These are phyloP conservation scores for Psidium guajava DNA, from an alignment of 345 rosid genomes.

Conservation along the genomic window DNA sequence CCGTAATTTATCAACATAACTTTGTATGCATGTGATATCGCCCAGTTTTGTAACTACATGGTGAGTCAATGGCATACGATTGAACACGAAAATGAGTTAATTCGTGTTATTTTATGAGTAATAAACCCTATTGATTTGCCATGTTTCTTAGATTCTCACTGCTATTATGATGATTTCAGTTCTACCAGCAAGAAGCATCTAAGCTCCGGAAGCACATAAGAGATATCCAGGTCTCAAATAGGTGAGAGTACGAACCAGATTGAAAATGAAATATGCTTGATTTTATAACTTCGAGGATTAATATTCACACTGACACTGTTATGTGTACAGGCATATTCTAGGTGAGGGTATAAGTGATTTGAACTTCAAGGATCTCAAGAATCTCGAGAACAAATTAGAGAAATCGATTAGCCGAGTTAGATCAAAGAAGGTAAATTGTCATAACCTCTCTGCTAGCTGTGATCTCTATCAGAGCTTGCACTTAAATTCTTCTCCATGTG, in stretches of 20 bases:
- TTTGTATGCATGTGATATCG: background rate
- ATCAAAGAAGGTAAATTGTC: conserved; percentile 58
- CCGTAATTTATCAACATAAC: background rate
- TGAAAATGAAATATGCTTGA: background rate
- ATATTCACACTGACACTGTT: background rate
- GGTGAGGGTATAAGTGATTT: conserved; percentile 71
- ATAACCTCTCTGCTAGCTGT: background rate
- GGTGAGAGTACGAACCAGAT: conserved; percentile 14
- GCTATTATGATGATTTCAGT: conserved; percentile 19
- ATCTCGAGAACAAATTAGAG: conserved; percentile 61
- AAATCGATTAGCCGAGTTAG: conserved; percentile 78
- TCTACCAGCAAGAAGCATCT: conserved; percentile 83
- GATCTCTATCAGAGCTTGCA: background rate
- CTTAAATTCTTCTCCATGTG: background rate
- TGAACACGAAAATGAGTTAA: background rate
- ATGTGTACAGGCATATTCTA: conserved; percentile 45
- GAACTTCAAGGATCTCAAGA: conserved; percentile 65
- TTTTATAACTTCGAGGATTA: background rate
- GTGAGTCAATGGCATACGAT: background rate
- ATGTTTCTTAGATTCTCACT: background rate
- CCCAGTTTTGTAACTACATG: background rate
- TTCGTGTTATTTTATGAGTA: background rate
- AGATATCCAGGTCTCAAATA: conserved; percentile 61
- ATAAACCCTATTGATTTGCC: background rate
- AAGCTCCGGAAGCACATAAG: conserved; percentile 69